phyloP scores from a whole-genome alignment of 495 filamentous ascomycete species.

The Lentithecium fluviatile region DNA sequence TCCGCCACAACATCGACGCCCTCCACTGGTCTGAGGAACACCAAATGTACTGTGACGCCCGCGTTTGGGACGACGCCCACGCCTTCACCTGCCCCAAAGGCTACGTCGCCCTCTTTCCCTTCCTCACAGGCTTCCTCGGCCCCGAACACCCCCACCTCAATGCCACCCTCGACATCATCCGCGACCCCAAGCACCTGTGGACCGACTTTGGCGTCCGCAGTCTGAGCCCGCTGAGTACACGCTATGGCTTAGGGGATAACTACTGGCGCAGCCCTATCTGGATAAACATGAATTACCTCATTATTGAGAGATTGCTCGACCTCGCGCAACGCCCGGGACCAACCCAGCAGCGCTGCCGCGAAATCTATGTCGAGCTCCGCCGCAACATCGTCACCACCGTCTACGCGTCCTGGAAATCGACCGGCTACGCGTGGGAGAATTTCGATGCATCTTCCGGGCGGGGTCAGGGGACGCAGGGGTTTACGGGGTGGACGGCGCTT shows the following conservation, averaged over 20 bases:
- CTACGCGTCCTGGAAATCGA: conserved; percentile 78
- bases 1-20: conserved; percentile 84
- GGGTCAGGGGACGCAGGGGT: conserved; percentile 95
- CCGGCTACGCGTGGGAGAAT: conserved; percentile 97
- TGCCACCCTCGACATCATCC: conserved; percentile 71
- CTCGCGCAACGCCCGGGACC: conserved; percentile 60
- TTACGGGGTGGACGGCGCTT: conserved; percentile 92
- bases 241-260: conserved; percentile 87
- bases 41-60: conserved; percentile 88
- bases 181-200: conserved; percentile 81
- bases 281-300: conserved; percentile 96
- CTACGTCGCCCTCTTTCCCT: conserved; percentile 91
- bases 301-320: conserved; percentile 70
- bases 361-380: conserved; percentile 72
- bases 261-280: conserved; percentile 96
- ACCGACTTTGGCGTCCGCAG: conserved; percentile 81
- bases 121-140: conserved; percentile 74
- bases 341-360: conserved; percentile 65
- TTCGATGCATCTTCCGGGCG: conserved; percentile 88
- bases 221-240: conserved; percentile 74
- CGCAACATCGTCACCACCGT: conserved; percentile 85
- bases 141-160: conserved; percentile 71
- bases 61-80: conserved; percentile 87
- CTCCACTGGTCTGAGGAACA: conserved; percentile 83
- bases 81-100: conserved; percentile 89